Base-by-base conservation (phyloP, 805 yeast species). In the Novakomyces olei region DNA sequence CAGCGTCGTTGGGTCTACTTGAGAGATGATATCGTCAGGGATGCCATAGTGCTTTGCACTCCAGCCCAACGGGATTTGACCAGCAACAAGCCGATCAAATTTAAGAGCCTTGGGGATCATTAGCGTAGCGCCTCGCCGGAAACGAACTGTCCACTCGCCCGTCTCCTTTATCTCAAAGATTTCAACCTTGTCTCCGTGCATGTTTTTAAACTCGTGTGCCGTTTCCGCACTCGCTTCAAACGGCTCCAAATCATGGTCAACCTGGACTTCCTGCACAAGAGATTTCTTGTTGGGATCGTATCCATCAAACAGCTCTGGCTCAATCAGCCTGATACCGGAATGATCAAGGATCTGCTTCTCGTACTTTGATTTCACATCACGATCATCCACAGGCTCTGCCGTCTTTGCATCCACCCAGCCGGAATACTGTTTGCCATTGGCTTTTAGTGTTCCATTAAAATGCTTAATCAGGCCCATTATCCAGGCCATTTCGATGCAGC, bases 401-500 rank as follows among this genome's bases (percentile, higher is more conserved):
- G 94, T 71, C 67, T 85, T 83, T 42, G 92, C 72, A 53, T 88
- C 99, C 45, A 85, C 78, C 98, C 98, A 88, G 46, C 96, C 96
- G 30, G 88, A 64, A 63, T 83, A 83, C 47, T 81, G 85, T 54
- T 72, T 72, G 19, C 48, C 48, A 49, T 83, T 83, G n/a, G n/a
- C n/a, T 67, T 79, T 79, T 49, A 78, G 63, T 52, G 65, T 64
- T 60, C 94, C 96, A 44, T 79, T 78, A 61, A 78, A 88, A 61
- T 88, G 88, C 60, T 79, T 80, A 61, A 88, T 83, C 51, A 77
- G 67, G 44, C 95, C 95, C 96, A 88, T 88, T 46, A 88, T 83
- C 95, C 96, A 88, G 32, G 99, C 96, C 92, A 88, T 83, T 62
- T 88, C 98, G 51, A 88, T 75, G 50, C 94, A 76, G 50, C 98